Percentiles rank a stretch among this genome's conserved stretches.
These are phyloP conservation scores for Linnemannia elongata DNA, from an alignment of 192 early-diverging fungal genomes.

Conservation along the genomic window DNA sequence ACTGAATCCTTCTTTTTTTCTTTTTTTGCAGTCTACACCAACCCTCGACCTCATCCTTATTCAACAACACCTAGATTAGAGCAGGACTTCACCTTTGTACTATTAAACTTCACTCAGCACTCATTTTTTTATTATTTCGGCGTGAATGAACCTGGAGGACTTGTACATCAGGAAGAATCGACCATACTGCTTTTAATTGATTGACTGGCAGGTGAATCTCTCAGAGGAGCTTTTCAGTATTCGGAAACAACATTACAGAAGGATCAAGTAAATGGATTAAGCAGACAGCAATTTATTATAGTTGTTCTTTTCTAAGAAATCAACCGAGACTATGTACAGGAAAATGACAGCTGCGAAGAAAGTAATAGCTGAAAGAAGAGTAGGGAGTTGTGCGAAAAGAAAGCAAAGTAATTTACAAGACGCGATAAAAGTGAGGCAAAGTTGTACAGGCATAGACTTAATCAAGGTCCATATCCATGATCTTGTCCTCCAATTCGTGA, in stretches of 20 bases:
- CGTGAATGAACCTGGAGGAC: not conserved
- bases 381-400: not conserved
- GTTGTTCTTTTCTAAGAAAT: not conserved
- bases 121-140: not conserved
- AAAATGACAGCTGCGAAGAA: not conserved
- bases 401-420: not conserved
- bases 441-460: slow-evolving; percentile 1
- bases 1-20: not conserved
- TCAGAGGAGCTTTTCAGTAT: not conserved
- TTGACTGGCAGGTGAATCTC: not conserved
- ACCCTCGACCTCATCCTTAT: not conserved
- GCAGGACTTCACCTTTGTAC: slow-evolving; percentile 1
- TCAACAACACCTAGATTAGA: not conserved
- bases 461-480: slow-evolving; percentile 54
- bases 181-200: not conserved
- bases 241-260: not conserved
- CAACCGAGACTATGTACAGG: slow-evolving; percentile 15
- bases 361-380: not conserved
- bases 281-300: not conserved
- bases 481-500: slow-evolving; percentile 28
- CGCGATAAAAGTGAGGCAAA: not conserved
- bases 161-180: not conserved
- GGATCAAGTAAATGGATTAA: not conserved
- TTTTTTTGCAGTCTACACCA: not conserved
- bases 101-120: not conserved